Evolutionary conservation across 495 filamentous ascomycete genomes (phyloP).

Genomic region (Friedmanniomyces simplex): DNA sequence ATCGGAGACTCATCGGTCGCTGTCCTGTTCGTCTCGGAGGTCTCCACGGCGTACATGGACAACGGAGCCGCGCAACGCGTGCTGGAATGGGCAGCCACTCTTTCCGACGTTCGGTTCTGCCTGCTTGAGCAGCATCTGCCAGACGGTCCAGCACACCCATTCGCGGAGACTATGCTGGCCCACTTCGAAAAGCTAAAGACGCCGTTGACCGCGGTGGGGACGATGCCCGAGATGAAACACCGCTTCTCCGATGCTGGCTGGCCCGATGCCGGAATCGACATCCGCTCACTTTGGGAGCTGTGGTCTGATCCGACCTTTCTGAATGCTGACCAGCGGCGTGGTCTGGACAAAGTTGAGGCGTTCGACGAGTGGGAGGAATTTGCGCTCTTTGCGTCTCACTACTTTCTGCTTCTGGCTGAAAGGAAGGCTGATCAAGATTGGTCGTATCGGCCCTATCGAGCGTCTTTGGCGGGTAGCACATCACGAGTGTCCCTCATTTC

Average conservation of each 20-base stretch:
- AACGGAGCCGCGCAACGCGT: slow-evolving; percentile 58
- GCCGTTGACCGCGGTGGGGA: slow-evolving; percentile 58
- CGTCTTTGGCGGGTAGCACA: slow-evolving; percentile 10
- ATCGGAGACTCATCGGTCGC: slow-evolving; percentile 37
- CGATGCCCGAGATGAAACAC: slow-evolving; percentile 47
- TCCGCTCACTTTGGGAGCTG: slow-evolving; percentile 63
- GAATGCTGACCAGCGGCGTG: slow-evolving; percentile 39
- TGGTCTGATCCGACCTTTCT: slow-evolving; percentile 63
- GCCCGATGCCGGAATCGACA: slow-evolving; percentile 39
- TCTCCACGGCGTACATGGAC: slow-evolving; percentile 87
- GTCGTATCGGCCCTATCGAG: neutral
- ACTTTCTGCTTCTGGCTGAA: slow-evolving; percentile 65
- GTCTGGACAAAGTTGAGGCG: slow-evolving; percentile 58
- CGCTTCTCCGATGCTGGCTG: slow-evolving; percentile 61
- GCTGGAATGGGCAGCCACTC: slow-evolving; percentile 55
- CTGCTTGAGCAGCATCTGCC: slow-evolving; percentile 85
- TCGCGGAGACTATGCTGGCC: slow-evolving; percentile 75
- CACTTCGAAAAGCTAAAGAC: slow-evolving; percentile 77
- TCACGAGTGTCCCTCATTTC: slow-evolving; percentile 4
- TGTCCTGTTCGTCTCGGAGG: slow-evolving; percentile 76
- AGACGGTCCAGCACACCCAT: slow-evolving; percentile 64
- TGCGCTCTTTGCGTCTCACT: slow-evolving; percentile 74
- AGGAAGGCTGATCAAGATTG: slow-evolving; percentile 14
- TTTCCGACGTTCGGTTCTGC: slow-evolving; percentile 65
- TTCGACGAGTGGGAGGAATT: slow-evolving; percentile 98